Conservation (phyloP, 805 yeast genomes). For the Vanderwaltozyma yarrowii region DNA sequence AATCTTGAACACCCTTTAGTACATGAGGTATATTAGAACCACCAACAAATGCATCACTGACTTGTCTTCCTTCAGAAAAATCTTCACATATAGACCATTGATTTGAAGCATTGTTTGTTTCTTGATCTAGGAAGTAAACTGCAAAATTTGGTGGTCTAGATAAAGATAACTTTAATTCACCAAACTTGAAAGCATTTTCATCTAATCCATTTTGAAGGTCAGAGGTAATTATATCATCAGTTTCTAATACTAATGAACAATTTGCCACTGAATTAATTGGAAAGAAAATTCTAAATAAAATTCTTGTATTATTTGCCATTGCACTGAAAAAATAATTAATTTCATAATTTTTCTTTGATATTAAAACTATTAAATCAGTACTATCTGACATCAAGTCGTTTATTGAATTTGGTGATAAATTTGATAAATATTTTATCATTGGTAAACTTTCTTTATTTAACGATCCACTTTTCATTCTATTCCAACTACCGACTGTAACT, state of each 20-base stretch:
- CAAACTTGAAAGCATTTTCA: conserved; percentile 18
- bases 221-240: conserved; percentile 17
- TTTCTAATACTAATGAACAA: conserved; percentile 45
- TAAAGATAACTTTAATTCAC: conserved; percentile 42
- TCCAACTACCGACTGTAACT: conserved; percentile 73
- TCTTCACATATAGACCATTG: conserved; percentile 62
- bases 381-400: conserved; percentile 51
- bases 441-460: conserved; percentile 29
- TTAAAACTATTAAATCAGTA: conserved; percentile 60
- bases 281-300: conserved; percentile 62
- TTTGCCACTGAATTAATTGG: conserved; percentile 52
- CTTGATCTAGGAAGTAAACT: conserved; percentile 50
- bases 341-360: conserved; percentile 61
- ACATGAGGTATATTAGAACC: conserved; percentile 62
- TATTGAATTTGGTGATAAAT: conserved; percentile 57
- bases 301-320: conserved; percentile 53
- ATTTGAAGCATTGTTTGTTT: conserved; percentile 30
- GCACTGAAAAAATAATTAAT: conserved; percentile 74
- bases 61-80: conserved; percentile 77
- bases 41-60: conserved; percentile 52
- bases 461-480: conserved; percentile 59
- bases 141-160: conserved; percentile 67
- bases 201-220: conserved; percentile 4
- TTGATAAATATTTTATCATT: conserved; percentile 38
- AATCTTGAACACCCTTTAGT: conserved; percentile 45